Evolutionary conservation across 768 basidiomycete genomes (phyloP).

Genomic region (Trametes elegans): DNA sequence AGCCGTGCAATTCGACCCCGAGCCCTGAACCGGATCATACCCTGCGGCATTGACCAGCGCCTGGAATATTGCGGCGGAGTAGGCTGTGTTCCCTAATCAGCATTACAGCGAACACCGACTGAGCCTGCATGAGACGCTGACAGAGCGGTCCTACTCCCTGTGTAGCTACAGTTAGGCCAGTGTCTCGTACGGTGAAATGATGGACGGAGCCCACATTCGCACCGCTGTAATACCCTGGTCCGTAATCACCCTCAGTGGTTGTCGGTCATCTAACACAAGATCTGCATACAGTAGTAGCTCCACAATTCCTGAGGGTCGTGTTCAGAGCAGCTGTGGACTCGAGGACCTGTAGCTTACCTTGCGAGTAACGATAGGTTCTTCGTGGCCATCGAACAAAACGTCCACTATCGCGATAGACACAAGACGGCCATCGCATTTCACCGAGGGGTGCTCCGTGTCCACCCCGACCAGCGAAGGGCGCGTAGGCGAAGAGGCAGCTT

Average conservation of each 20-base stretch:
- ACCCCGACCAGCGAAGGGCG: constrained; percentile 1
- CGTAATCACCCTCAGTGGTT: background rate
- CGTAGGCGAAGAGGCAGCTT: too few relatives aligned
- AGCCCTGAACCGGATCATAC: constrained; percentile 66
- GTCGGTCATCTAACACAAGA: background rate
- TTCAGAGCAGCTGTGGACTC: background rate
- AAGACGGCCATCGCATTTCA: background rate
- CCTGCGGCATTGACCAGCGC: constrained; percentile 69
- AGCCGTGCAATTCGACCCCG: constrained; percentile 66
- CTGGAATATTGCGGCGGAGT: constrained; percentile 75
- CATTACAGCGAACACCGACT: background rate
- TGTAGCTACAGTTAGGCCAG: background rate
- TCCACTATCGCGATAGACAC: constrained; percentile 18
- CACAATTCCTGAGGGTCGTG: constrained; percentile 52
- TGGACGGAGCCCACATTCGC: constrained; percentile 57
- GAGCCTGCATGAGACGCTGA: constrained; percentile 6
- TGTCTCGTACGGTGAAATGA: background rate
- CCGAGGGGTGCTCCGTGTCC: constrained; percentile 3
- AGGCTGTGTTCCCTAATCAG: constrained; percentile 31
- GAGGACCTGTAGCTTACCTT: constrained; percentile 24
- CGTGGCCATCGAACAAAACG: background rate
- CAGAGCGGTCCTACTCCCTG: constrained; percentile 68
- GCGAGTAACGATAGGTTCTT: constrained; percentile 70
- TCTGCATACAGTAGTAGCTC: constrained; percentile 67
- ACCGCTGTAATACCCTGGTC: constrained; percentile 76